phyloP scores from a whole-genome alignment of 1,284 basidiomycete genomes.

The Thecaphora thlaspeos region DNA sequence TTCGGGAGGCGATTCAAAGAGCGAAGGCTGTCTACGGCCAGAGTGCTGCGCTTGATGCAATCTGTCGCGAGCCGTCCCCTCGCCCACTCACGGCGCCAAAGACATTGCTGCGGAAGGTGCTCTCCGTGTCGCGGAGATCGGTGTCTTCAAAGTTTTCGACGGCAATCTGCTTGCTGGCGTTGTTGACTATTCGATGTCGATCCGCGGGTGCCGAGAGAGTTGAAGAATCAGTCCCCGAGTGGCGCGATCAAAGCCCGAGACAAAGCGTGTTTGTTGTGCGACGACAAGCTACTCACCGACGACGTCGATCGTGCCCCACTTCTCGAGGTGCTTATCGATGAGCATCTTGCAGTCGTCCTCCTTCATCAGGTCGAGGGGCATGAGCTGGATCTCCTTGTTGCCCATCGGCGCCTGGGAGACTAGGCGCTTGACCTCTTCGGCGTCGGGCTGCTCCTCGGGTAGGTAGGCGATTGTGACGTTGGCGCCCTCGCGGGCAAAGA shows the following conservation, averaged over 20 bases:
- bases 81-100: slow-evolving; percentile 28
- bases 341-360: slow-evolving; percentile 59
- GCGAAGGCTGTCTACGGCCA: no score
- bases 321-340: slow-evolving; percentile 63
- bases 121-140: slow-evolving; percentile 30
- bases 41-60: no score
- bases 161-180: slow-evolving; percentile 67
- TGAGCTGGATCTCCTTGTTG: slow-evolving; percentile 59
- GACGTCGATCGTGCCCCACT: slow-evolving; percentile 41
- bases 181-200: slow-evolving; percentile 66
- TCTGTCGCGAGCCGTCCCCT: no score
- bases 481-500: slow-evolving; percentile 68
- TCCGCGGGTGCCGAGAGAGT: no score
- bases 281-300: not conserved
- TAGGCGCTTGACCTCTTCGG: slow-evolving; percentile 28
- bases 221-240: no score
- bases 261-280: no score
- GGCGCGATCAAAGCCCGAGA: no score
- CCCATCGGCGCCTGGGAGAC: slow-evolving; percentile 40
- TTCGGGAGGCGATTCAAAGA: no score
- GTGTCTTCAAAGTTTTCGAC: slow-evolving; percentile 49
- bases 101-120: slow-evolving; percentile 43
- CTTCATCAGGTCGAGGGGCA: slow-evolving; percentile 61
- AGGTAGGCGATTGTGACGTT: slow-evolving; percentile 70
- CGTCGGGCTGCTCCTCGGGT: slow-evolving; percentile 66